Evolutionary conservation across 1,139 yeast genomes (phyloP).

Genomic region (Scheffersomyces parashehatae): DNA sequence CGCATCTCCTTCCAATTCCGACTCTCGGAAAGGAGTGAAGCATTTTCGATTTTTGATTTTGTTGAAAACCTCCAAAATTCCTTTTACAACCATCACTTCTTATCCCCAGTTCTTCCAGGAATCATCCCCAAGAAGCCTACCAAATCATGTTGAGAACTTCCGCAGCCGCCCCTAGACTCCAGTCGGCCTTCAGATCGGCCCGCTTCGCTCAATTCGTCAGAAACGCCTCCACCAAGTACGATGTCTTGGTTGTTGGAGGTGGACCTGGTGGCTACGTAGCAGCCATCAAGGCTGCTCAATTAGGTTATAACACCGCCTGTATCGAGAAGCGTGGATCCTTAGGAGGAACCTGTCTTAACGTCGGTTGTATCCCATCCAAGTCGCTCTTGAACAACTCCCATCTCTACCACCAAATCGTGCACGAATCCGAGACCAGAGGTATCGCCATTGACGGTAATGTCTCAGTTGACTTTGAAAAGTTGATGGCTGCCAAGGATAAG

Average conservation of each 20-base stretch:
- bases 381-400: slow-evolving; percentile 94
- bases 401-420: slow-evolving; percentile 82
- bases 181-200: slow-evolving; percentile 8
- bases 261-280: slow-evolving; percentile 99
- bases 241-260: slow-evolving; percentile 94
- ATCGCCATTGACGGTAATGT: slow-evolving; percentile 79
- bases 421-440: slow-evolving; percentile 86
- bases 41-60: slow-evolving; percentile 5
- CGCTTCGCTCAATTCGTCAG: slow-evolving; percentile 32
- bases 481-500: slow-evolving; percentile 91
- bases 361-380: slow-evolving; percentile 98
- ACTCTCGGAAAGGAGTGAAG: slow-evolving; percentile 9
- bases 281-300: slow-evolving; percentile 97
- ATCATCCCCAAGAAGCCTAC: too few relatives aligned
- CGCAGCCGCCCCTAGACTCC: slow-evolving; percentile 5
- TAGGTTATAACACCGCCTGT: slow-evolving; percentile 93
- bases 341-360: slow-evolving; percentile 98
- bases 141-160: slow-evolving; percentile 17
- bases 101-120: too few relatives aligned
- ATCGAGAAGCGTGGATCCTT: slow-evolving; percentile 92
- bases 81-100: too few relatives aligned
- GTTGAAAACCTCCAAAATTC: too few relatives aligned
- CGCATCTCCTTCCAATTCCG: too few relatives aligned
- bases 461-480: slow-evolving; percentile 67
- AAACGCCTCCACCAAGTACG: slow-evolving; percentile 60